phyloP scores from a whole-genome alignment of 2,329 filamentous ascomycete genomes.

The Arthrobotrys musiformis region DNA sequence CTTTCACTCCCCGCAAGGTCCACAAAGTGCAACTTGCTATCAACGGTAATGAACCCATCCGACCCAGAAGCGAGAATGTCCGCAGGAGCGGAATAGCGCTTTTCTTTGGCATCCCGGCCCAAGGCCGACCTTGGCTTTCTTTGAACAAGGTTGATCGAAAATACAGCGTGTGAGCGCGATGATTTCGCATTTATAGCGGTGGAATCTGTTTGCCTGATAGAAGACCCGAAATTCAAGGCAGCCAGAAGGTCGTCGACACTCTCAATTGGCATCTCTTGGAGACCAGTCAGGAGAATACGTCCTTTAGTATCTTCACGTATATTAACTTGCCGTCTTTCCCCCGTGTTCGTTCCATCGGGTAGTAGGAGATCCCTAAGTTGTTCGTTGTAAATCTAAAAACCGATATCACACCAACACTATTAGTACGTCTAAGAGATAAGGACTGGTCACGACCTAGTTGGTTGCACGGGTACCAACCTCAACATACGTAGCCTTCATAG shows the following conservation, averaged over 20 bases:
- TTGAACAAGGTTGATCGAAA: conserved; percentile 92
- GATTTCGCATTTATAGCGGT: conserved; percentile 98
- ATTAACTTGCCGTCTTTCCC: conserved; percentile 81
- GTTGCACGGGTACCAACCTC: conserved; percentile 65
- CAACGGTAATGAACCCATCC: conserved; percentile 79
- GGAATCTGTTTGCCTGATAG: conserved; percentile 94
- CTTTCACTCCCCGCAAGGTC: conserved; percentile 96
- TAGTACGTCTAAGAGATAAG: background rate
- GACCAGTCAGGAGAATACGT: conserved; percentile 89
- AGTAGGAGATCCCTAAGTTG: conserved; percentile 89
- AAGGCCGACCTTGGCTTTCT: conserved; percentile 71
- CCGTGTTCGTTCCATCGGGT: conserved; percentile 73
- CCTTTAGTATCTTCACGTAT: conserved; percentile 96
- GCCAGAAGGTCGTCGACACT: conserved; percentile 90
- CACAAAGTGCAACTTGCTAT: conserved; percentile 98
- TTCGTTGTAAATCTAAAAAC: conserved; percentile 90
- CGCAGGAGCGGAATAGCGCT: conserved; percentile 85
- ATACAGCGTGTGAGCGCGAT: conserved; percentile 95
- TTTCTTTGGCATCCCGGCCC: conserved; percentile 68
- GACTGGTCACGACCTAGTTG: background rate
- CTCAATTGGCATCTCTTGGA: conserved; percentile 87
- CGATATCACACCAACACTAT: background rate
- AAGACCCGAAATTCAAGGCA: conserved; percentile 89
- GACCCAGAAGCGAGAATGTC: conserved; percentile 78
- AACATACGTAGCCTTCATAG: conserved; percentile 91